Evolutionary conservation across 306 rosid genomes (phyloP), one percentile per base, ranked within the genome.

Genomic region (Boehmeria nivea): DNA sequence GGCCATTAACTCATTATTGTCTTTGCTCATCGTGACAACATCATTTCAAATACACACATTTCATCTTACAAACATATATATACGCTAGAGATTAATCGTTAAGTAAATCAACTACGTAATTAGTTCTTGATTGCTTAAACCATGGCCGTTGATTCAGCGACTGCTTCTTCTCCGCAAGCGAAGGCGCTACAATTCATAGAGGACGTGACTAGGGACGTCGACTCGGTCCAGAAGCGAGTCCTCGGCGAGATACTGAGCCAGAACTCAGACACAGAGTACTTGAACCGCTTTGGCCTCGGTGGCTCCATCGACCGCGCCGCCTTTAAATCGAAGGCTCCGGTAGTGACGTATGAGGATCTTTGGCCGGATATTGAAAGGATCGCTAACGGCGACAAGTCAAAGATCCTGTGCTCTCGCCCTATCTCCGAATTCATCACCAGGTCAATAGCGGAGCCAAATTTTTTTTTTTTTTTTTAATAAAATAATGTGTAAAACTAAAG

Each of bases 381-480:
- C 39, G 85, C 93, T 18, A 83, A 81, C 67, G 95, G 93, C 7
- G 95, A 89, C 60, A 72, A 85, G 25, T 89, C 93, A 0, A 8
- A 83, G 2, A 83, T 89, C 33, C 54, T 89, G n/a, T 81, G 89
- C 1, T 66, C 95, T 38, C 79, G 81, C 20, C 84, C 81, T 40
- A 83, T 83, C 76, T 76, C 94, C 11, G 95, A 89, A 69, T 83
- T 89, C 22, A 78, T 89, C 47, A 85, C 93, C 15, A 89, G 97
- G 97, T 78, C 15, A 34, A n/a, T 28, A 28, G 34, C 34, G 8
- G 3, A 3, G 34, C 34, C 8, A 8, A 3, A 8, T 8, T 28
- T 3, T 28, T 28, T 28, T 28, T n/a, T n/a, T n/a, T n/a, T n/a
- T n/a, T n/a, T n/a, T n/a, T n/a, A n/a, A n/a, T n/a, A n/a, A n/a